Evolutionary conservation across 176 grass and related monocot species (phyloP), one percentile per base, ranked within the genome.

Genomic region (Urochloa ruziziensis): DNA sequence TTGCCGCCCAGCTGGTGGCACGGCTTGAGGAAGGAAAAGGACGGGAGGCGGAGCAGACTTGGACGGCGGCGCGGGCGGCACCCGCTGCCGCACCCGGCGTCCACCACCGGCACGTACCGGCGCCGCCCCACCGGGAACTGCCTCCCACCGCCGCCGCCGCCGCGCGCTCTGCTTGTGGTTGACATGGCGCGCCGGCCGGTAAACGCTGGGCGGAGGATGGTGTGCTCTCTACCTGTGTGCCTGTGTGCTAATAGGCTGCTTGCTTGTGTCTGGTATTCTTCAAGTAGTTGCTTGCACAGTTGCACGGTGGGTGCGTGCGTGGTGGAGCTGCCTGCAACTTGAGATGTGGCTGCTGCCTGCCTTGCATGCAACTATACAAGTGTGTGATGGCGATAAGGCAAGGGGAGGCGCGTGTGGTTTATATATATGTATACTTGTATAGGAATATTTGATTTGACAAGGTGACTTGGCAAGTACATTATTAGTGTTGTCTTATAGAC

Each of bases 11-110:
- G 74, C 74, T 42, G 49, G 11, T 24, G 53, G 73, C 33, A 69
- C 21, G 80, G 80, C 75, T 23, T 77, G 77, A 90, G 61, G 84
- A 90, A 90, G 7, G 89, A 67, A 80, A 90, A 90, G 7, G 89
- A 67, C 40, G 89, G 80, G 21, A 90, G 74, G 60, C 74, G 42
- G 68, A 87, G 80, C 74, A 83, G 89, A 48, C 80, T 39, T 3
- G 69, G 60, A 1, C 88, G 65, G 1, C 88, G 65, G 73, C 84
- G 80, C 74, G 84, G 74, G 6, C 89, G 89, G 89, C 89, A 90
- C 40, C 80, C 62, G n/a, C n/a, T n/a, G n/a, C n/a, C n/a, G 84
- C 89, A 90, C 60, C 80, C 84, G 15, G 68, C 77, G 68, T 90
- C 89, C 0, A 83, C 89, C 30, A 87, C 89, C n/a, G 80, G 66